Base-by-base conservation (phyloP, 1,284 basidiomycete genomes). In the Austroboletus novae-zelandiae region DNA sequence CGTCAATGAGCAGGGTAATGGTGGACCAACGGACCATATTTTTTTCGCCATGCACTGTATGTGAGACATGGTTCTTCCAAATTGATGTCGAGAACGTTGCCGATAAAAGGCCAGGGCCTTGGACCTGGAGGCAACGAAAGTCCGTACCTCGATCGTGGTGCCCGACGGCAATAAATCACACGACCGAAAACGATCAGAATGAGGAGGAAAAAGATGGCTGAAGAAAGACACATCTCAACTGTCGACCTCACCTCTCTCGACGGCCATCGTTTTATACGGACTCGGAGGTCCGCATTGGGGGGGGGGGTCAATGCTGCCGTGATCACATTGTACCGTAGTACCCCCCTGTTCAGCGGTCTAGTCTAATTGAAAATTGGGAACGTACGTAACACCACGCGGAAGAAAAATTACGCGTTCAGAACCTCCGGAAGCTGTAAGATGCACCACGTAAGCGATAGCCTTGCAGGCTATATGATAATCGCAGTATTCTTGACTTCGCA, bases 1-100 rank as follows among this genome's bases (percentile, higher is more conserved):
- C 5, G 14, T 25, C 13, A 27, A 17, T 9, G 11, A 35, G 18
- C 6, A 23, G 10, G 15, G 31, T 23, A 27, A 25, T 20, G 5
- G 15, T 29, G 25, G 32, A 40, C 30, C 18, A 20, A 10, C 54
- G 32, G 23, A 62, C 62, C 62, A 35, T 68, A 68, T 52, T 53
- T 67, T 40, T 62, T 62, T 41, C 53, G 50, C 62, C 62, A 64
- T 23, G 9, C 9, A 27, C 62, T 54, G 23, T 69, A 64, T 15
- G 59, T 64, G 41, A 64, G 53, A 77, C 76, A 81, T 17, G 74
- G 73, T 36, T 66, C 66, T 43, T 66, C 53, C 1, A 65, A 59
- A 2, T 79, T 71, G 61, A 80, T 71, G 40, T 79, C 73, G 20
- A 74, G 55, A 29, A 75, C 53, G 61, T 80, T 80, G 13, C 70